Evolutionary conservation across 2,329 filamentous ascomycete genomes (phyloP), one percentile per base, ranked within the genome.

Genomic region (Arthroderma sp.): DNA sequence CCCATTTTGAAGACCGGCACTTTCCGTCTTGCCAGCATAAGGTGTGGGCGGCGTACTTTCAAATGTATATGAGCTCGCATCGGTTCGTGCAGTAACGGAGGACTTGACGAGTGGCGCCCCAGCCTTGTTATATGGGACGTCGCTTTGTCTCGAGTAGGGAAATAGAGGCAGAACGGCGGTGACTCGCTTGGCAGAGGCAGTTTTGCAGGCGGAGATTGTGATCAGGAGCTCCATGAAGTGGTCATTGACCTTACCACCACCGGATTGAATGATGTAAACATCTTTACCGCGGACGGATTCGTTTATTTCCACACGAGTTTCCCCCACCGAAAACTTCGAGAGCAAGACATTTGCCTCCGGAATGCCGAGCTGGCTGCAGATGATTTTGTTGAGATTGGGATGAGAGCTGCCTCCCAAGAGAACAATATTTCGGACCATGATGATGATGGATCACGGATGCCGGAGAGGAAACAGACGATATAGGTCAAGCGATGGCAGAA

Each of bases 281-380:
- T 98, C 91, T 66, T 98, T 98, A 56, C 86, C 91, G 56, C 91
- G 83, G 42, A 98, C 91, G 9, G 87, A 94, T 66, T 98, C 91
- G 63, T 88, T 77, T 59, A 98, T 94, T 66, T 96, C 91, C 51
- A 94, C 89, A 45, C 89, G 80, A 54, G 85, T 94, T 70, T 96
- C 91, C 54, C 91, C 91, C 43, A 91, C 86, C 30, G 87, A 86
- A 70, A 98, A 98, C 69, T 95, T 95, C 60, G 74, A 77, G 41
- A 96, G 78, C 50, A 88, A 79, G 54, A 89, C 83, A 59, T 87
- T 82, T 55, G 86, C 86, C 15, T 78, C 73, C n/a, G 86, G 82
- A 44, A 98, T 80, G 55, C 88, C 86, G 48, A 98, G 81, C 54
- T 86, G 82, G 56, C 83, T 83, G 74, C 85, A 94, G 60, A 98